Percentiles rank a stretch among this genome's conserved stretches.
Conservation (phyloP, 768 basidiomycete genomes). For the Mycena galericulata region DNA sequence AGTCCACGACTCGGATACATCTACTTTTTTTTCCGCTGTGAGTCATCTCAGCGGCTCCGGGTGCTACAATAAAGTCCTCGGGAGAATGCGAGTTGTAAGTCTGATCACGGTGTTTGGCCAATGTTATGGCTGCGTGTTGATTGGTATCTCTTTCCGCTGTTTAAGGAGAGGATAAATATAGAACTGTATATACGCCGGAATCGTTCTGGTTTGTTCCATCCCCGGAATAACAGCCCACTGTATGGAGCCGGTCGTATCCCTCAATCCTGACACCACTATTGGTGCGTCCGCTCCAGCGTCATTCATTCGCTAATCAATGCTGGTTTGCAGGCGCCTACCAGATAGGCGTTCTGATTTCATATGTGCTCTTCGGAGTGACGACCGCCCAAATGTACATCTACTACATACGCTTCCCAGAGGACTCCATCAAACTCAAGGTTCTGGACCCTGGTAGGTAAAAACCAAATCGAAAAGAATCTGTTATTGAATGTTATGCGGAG, state of each 20-base stretch:
- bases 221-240: not conserved
- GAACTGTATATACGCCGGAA: not conserved
- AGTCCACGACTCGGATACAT: conserved; percentile 1
- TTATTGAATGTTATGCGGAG: not conserved
- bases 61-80: not conserved
- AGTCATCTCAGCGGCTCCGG: not conserved
- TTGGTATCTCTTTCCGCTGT: not conserved
- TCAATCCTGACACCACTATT: not conserved
- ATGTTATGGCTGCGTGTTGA: not conserved
- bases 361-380: conserved; percentile 7
- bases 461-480: not conserved
- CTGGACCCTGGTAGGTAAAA: conserved; percentile 10
- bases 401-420: conserved; percentile 6
- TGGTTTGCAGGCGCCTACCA: not conserved
- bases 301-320: conserved; percentile 1
- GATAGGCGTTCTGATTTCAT: conserved; percentile 7
- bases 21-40: not conserved
- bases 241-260: conserved; percentile 2
- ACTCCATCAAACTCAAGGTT: conserved; percentile 7
- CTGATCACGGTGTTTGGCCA: not conserved
- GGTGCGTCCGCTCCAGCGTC: not conserved
- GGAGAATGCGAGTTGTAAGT: not conserved
- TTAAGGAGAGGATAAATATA: not conserved
- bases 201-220: not conserved
- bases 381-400: conserved; percentile 15